Base-by-base conservation (phyloP, 2,329 filamentous ascomycete genomes). In the Pestalotiopsis sp. region DNA sequence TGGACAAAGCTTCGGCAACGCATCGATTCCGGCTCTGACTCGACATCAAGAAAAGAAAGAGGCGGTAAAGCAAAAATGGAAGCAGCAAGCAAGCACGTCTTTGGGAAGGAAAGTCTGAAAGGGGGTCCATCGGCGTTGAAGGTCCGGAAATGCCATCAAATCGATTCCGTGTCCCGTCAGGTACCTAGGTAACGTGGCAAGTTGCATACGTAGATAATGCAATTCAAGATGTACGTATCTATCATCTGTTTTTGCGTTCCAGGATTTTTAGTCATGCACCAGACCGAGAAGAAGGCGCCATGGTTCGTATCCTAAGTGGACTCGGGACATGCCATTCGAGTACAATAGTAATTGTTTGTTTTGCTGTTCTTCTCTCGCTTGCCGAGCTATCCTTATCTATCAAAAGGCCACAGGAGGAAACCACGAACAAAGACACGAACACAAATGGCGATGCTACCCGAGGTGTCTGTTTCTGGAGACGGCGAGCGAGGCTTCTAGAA, bases 61-160 rank as follows among this genome's bases (percentile, higher is more conserved):
- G 38, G 66, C 66, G 66, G 66, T 68, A 68, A 67, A 57, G 66
- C 20, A 52, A 52, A 52, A 17, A 52, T 17, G 44, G 20, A 52
- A 52, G 44, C 44, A 52, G 44, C 44, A 52, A n/a, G 44, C 17
- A 20, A 17, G 44, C 44, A 52, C 14, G 20, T 52, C 14, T 58
- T 13, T 1, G 10, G 44, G 44, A 52, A 66, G 44, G 44, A 20
- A 52, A 66, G 44, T 26, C 39, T 48, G 22, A 59, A 26, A 14
- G 57, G 55, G 57, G 57, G 14, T 6, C n/a, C 30, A 55, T 22
- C 48, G 48, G 22, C 48, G 22, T 14, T 38, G 57, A n/a, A 52
- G 44, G 17, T 7, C 44, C 44, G 20, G 20, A 52, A 22, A 17
- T 52, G 44, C 6, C 30, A 14, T 9, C 17, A 52, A 20, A 52